phyloP scores from a whole-genome alignment of 768 basidiomycete genomes.

The Lentinula raphanica region DNA sequence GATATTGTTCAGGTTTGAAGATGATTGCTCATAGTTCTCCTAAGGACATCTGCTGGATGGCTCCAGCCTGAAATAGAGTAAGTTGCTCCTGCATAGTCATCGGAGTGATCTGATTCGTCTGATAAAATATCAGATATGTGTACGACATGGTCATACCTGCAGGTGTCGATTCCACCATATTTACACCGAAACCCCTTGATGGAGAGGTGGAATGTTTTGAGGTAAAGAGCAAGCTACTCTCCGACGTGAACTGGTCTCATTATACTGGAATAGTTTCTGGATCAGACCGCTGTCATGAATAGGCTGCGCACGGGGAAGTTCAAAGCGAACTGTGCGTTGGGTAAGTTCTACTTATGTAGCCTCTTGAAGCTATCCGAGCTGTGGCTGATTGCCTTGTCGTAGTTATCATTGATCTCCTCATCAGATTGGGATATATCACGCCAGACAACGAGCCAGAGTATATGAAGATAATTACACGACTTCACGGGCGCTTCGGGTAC shows the following conservation, averaged over 20 bases:
- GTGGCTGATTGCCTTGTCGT: background rate
- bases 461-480: conserved; percentile 65
- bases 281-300: conserved; percentile 53
- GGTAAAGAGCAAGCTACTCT: conserved; percentile 34
- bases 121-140: conserved; percentile 66
- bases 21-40: background rate
- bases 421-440: conserved; percentile 81
- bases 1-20: conserved; percentile 1
- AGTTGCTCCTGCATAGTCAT: conserved; percentile 17
- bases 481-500: conserved; percentile 71
- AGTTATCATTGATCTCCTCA: conserved; percentile 88
- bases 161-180: conserved; percentile 37
- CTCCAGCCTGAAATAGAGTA: conserved; percentile 86
- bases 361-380: background rate
- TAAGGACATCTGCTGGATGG: conserved; percentile 63
- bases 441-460: conserved; percentile 85
- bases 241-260: background rate
- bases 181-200: conserved; percentile 72
- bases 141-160: conserved; percentile 77
- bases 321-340: conserved; percentile 89
- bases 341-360: conserved; percentile 39
- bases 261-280: conserved; percentile 47
- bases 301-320: conserved; percentile 70
- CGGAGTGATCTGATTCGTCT: background rate
- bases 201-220: conserved; percentile 94